A percentile compares a stretch with the other conserved stretches of the same genome.
Evolutionary conservation across 2,329 filamentous ascomycete species (phyloP).

Genomic region (Trichophyton rubrum): DNA sequence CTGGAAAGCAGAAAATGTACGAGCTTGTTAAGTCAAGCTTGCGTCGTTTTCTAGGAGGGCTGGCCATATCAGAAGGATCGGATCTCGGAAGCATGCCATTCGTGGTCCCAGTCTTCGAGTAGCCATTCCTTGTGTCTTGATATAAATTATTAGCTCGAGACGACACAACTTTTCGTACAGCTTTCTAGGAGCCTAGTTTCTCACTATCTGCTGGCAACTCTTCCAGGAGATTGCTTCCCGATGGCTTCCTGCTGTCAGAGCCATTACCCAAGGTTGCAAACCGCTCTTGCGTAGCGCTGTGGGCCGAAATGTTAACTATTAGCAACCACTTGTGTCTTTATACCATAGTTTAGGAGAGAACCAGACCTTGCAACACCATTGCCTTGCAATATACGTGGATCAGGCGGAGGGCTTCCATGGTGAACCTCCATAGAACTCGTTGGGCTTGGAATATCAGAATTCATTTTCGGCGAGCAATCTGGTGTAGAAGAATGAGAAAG

Average conservation of each 20-base stretch:
- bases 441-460: not conserved
- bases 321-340: not conserved
- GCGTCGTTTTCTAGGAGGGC: not conserved
- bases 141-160: not conserved
- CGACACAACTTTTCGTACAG: not conserved
- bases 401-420: not conserved
- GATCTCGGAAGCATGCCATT: not conserved
- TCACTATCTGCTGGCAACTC: not conserved
- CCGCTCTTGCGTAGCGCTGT: not conserved
- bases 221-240: too few species aligned
- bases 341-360: not conserved
- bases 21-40: not conserved
- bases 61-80: not conserved
- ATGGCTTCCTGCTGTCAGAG: not conserved
- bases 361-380: not conserved
- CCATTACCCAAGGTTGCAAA: not conserved
- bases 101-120: not conserved
- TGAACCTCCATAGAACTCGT: not conserved
- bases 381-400: not conserved
- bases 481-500: too few species aligned
- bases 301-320: not conserved
- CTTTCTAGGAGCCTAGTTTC: not conserved
- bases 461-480: not conserved
- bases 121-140: not conserved
- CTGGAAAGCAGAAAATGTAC: not conserved